A percentile compares a stretch with the other conserved stretches of the same genome.
Evolutionary conservation across 2,329 filamentous ascomycete species (phyloP).

Genomic region (Talaromyces sp.): DNA sequence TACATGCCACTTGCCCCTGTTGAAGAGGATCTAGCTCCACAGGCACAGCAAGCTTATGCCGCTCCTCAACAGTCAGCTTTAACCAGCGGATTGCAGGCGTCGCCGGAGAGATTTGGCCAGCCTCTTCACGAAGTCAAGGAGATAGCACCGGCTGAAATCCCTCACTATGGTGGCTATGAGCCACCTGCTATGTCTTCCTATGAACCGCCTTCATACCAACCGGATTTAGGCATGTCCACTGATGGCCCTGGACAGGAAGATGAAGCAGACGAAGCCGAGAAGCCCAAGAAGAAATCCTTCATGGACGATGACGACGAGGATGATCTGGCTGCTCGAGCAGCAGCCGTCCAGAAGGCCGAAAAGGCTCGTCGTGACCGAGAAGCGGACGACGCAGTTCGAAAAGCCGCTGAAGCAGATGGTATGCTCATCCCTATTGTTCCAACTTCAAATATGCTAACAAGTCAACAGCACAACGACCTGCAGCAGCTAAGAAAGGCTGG

Average conservation of each 20-base stretch:
- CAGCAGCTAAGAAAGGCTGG: constrained; percentile 59
- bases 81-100: constrained; percentile 29
- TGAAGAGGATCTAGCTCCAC: constrained; percentile 33
- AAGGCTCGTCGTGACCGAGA: constrained; percentile 69
- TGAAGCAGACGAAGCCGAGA: constrained; percentile 55
- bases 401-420: constrained; percentile 70
- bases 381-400: constrained; percentile 80
- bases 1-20: constrained; percentile 41
- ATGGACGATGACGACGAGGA: constrained; percentile 78
- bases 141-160: constrained; percentile 20
- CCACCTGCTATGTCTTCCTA: constrained; percentile 31
- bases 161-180: constrained; percentile 33
- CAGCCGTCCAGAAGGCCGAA: constrained; percentile 56
- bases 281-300: constrained; percentile 70
- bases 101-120: constrained; percentile 24
- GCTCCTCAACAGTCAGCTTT: constrained; percentile 25
- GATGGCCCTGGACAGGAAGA: constrained; percentile 50
- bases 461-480: constrained; percentile 34
- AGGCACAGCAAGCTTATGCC: constrained; percentile 24
- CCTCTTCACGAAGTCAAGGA: constrained; percentile 21
- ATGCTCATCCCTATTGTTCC: constrained; percentile 23
- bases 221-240: constrained; percentile 29
- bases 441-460: constrained; percentile 40
- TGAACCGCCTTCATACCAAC: constrained; percentile 39
- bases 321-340: constrained; percentile 56